phyloP scores from a whole-genome alignment of 1,284 basidiomycete species.

The Boletellus dicymbophilus region DNA sequence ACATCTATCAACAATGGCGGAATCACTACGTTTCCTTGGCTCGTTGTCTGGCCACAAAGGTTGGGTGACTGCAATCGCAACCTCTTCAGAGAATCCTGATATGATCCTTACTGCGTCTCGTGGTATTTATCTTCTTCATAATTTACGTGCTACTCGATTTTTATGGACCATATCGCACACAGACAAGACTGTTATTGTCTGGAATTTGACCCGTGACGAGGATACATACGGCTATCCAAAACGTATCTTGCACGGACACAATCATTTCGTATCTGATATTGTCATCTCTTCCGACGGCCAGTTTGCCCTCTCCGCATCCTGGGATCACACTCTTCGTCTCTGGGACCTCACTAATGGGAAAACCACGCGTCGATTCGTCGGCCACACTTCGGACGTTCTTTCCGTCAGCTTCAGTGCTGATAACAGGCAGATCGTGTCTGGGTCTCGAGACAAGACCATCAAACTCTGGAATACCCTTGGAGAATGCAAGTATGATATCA shows the following conservation, averaged over 20 bases:
- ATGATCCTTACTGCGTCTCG: constrained; percentile 97
- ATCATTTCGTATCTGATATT: constrained; percentile 99
- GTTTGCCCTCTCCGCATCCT: constrained; percentile 98
- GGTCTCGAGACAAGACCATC: constrained; percentile 95
- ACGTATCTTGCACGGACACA: constrained; percentile 97
- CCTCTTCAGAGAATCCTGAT: constrained; percentile 95
- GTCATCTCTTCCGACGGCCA: constrained; percentile 99
- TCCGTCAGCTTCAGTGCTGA: constrained; percentile 98
- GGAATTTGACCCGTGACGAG: constrained; percentile 98
- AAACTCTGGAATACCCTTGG: constrained; percentile 99
- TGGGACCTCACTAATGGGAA: constrained; percentile 98
- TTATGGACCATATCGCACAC: constrained; percentile 53
- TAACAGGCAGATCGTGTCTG: constrained; percentile 99
- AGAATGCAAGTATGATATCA: constrained; percentile 99
- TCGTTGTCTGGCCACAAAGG: constrained; percentile 94
- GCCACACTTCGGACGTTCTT: constrained; percentile 97
- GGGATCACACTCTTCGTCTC: constrained; percentile 99
- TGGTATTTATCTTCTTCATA: constrained; percentile 57
- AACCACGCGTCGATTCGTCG: constrained; percentile 96
- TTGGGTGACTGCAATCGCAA: constrained; percentile 97
- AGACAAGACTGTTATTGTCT: constrained; percentile 99
- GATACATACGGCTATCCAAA: constrained; percentile 94
- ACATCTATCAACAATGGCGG: constrained; percentile 62
- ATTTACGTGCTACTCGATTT: constrained; percentile 19
- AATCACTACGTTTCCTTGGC: constrained; percentile 90